Base-by-base conservation (phyloP, 2,329 filamentous ascomycete species). In the Cryphonectria naterciae region DNA sequence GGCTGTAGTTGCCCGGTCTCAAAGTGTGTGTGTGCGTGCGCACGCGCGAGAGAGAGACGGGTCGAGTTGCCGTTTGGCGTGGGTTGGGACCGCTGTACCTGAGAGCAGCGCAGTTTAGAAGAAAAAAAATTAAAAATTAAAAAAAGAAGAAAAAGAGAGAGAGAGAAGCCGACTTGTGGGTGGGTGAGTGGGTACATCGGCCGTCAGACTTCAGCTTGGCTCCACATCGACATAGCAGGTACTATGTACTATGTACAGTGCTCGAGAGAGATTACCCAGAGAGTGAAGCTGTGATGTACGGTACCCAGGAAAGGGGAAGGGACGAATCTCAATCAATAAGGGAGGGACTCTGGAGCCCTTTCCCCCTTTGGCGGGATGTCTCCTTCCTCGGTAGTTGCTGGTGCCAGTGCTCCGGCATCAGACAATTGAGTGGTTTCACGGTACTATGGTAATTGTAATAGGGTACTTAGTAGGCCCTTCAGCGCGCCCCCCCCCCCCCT, bases 181-280 rank as follows among this genome's bases (percentile, higher is more conserved):
- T 39, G 58, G 11, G 32, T 49, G 17, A 22, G 32, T 39, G 22
- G 17, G 58, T 61, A 39, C 35, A 10, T 39, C 5, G 61, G 22
- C 61, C 61, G 61, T 64, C 61, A 64, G 61, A 64, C n/a, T 46
- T n/a, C 22, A 25, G 43, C 39, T n/a, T 64, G 39, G 25, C 61
- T n/a, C 61, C 61, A 64, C 61, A 41, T 25, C 39, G 17, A 64
- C 4, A 25, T 37, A 35, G 25, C 56, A 22, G n/a, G 37, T 64
- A 39, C 61, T 32, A 49, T 49, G 46, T 49, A 32, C 32, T 32
- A 49, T 49, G 46, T 49, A 49, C 22, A 49, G 46, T 49, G 22
- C 46, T 11, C 10, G 22, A 22, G 32, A 19, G 52, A 56, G 52
- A 28, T 28, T 32, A 22, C 52, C 37, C 37, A 65, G 10, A 32